phyloP scores from a whole-genome alignment of 2,329 filamentous ascomycete species.

The Aspergillus hortae region DNA sequence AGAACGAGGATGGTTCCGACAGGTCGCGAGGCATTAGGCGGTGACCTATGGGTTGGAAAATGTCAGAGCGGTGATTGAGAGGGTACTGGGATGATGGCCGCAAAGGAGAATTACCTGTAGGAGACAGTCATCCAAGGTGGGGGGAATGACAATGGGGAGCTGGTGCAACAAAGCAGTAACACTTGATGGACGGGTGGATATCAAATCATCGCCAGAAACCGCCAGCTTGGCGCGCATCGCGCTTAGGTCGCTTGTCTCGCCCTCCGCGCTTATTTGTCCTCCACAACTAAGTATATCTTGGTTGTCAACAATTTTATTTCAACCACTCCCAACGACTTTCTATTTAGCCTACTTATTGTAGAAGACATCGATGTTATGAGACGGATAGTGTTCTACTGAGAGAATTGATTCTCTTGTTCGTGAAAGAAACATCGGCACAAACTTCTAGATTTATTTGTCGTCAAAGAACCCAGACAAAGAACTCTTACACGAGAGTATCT shows the following conservation, averaged over 20 bases:
- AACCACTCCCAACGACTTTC: too few species aligned
- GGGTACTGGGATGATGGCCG: background rate
- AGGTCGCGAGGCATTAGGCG: conserved; percentile 33
- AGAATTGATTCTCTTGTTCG: too few species aligned
- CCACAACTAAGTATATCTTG: too few species aligned
- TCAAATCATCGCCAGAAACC: background rate
- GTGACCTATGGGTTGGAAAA: conserved; percentile 11
- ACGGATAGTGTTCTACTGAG: too few species aligned
- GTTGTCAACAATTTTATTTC: too few species aligned
- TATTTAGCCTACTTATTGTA: too few species aligned
- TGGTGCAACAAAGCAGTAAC: background rate
- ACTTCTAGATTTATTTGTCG: too few species aligned
- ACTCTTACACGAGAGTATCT: too few species aligned
- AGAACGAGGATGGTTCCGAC: conserved; percentile 21
- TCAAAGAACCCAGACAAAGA: too few species aligned
- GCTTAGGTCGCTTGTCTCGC: conserved; percentile 9
- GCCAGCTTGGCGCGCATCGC: conserved; percentile 1
- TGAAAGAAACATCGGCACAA: too few species aligned
- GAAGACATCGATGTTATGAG: too few species aligned
- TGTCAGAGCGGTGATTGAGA: background rate
- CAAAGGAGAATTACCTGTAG: conserved; percentile 7
- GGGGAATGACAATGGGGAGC: background rate
- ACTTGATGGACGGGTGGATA: background rate
- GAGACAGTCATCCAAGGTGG: conserved; percentile 12
- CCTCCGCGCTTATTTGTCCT: too few species aligned